Conservation (phyloP, 345 rosid species). For the Anastatica hierochuntica region DNA sequence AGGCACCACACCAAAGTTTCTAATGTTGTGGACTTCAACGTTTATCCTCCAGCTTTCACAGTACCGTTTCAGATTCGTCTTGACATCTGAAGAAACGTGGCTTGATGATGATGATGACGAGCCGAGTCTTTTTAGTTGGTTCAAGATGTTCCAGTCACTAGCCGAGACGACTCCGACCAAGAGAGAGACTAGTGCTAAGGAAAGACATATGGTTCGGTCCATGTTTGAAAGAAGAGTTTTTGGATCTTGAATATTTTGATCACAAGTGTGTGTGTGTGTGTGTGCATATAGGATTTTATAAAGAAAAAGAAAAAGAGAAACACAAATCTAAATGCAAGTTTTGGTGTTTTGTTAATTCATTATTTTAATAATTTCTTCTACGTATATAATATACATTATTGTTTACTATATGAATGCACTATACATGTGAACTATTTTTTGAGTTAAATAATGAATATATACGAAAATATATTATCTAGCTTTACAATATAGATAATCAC, state of each 20-base stretch:
- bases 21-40: constrained; percentile 66
- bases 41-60: constrained; percentile 78
- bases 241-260: constrained; percentile 4
- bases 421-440: too few species aligned
- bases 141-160: constrained; percentile 64
- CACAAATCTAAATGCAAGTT: too few species aligned
- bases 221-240: constrained; percentile 19
- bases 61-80: constrained; percentile 32
- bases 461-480: neutral
- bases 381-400: neutral
- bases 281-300: neutral
- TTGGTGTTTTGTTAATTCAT: neutral
- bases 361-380: neutral
- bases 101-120: constrained; percentile 14
- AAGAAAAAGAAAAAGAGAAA: too few species aligned
- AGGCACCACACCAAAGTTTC: constrained; percentile 53
- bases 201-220: constrained; percentile 26
- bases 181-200: constrained; percentile 29
- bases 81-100: neutral
- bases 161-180: constrained; percentile 28
- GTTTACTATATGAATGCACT: too few species aligned
- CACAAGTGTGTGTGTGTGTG: too few species aligned
- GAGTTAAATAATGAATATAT: too few species aligned
- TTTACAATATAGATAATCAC: too few species aligned
- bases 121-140: constrained; percentile 21